Evolutionary conservation across 257 asterid species (phyloP), one percentile per base, ranked within the genome.

Genomic region (Rehmannia glutinosa): DNA sequence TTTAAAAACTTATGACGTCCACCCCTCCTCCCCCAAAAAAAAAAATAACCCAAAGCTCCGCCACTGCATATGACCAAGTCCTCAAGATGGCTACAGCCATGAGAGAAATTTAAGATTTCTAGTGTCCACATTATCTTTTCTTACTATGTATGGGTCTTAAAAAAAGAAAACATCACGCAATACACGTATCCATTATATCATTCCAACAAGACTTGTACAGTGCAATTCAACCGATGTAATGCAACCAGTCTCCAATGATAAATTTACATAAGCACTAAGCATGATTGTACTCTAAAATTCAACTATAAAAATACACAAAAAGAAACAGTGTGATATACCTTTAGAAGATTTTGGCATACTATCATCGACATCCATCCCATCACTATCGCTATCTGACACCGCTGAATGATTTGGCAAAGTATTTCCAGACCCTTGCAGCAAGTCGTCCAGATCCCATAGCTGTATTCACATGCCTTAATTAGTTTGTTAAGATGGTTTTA

Each of bases 361-460:
- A 68, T 80, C 78, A 41, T 88, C 96, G 1, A 91, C 82, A 8
- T 86, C 93, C 97, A 88, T 91, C 79, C 76, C 95, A 47, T 86
- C 90, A n/a, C 66, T 78, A 71, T 88, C 92, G 54, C 86, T 77
- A 67, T 84, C 91, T 8, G 81, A 83, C 16, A 1, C 79, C 68
- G 75, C 81, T 36, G 87, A 57, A 45, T 47, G 79, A 77, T 64
- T 77, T 39, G 73, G 77, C 41, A 24, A 23, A 28, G 54, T 59
- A 65, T 69, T 74, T 76, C 66, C 84, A 76, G 90, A 74, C 30
- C 73, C 87, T 89, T 84, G 88, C 67, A 91, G 69, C 84, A 89
- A 67, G 33, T 83, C 89, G 24, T 91, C 92, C 70, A 91, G 72
- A 81, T 91, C 87, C 95, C 96, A 88, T 28, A 91, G 69, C 96